Base-by-base conservation (phyloP, 768 basidiomycete species). In the Rossbeevera mucosa region DNA sequence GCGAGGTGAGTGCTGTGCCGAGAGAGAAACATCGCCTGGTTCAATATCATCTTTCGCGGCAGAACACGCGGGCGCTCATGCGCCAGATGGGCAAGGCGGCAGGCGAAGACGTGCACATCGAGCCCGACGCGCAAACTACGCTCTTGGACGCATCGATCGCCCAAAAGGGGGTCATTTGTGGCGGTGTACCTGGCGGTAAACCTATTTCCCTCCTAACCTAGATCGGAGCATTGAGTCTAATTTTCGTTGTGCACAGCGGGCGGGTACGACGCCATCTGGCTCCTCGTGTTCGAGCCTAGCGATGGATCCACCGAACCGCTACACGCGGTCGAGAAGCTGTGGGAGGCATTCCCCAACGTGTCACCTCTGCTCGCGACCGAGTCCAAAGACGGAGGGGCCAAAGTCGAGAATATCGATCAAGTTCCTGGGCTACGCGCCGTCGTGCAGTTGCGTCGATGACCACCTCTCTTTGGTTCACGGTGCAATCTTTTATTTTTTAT, bases 181-280 rank as follows among this genome's bases (percentile, higher is more conserved):
- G 94, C 22, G 95, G 95, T 18, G 96, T 98, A 5, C 96, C 96
- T 6, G 96, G 96, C 38, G 94, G 94, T 94, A 63, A 59, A 87
- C 67, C 11, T 20, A 25, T 41, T 40, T 47, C 26, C 26, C 31
- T 24, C 21, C 16, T 11, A 16, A 44, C 11, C 11, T 33, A 33
- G 6, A 13, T 31, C 4, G 1, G 25, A 22, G 40, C 40, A 21
- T 0, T 2, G 7, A 3, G 7, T n/a, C 38, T 44, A 11, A 48
- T 29, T 49, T 49, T 57, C 40, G 57, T 7, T 41, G 9, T 36
- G 22, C 30, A 49, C 58, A 97, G 96, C 96, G 48, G 96, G 96
- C 9, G 96, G 96, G 2, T 98, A 90, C 68, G 96, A 99, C 65
- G 96, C 96, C 7, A 81, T 98, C 53, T 98, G 94, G 92, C 74